Percentiles rank a stretch among this genome's conserved stretches.
Evolutionary conservation across 2,329 filamentous ascomycete species (phyloP).

Genomic region (Torrubiellomyces zombiae): DNA sequence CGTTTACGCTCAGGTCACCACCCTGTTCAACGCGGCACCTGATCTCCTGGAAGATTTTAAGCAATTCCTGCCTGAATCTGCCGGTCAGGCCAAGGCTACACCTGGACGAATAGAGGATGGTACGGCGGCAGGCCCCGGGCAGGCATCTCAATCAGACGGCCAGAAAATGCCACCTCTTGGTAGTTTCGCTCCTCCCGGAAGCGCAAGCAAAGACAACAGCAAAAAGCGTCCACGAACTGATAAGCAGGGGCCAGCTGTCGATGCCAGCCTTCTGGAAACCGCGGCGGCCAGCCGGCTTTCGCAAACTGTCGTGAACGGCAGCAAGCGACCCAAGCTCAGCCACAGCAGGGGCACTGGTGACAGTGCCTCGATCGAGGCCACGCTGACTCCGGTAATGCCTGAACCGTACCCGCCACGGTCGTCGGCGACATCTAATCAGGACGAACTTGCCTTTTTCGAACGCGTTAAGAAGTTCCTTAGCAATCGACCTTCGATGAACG

Average conservation of each 20-base stretch:
- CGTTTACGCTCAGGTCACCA: constrained; percentile 92
- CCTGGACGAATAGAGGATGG: constrained; percentile 41
- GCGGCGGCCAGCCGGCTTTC: constrained; percentile 18
- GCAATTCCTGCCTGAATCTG: constrained; percentile 88
- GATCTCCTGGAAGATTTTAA: constrained; percentile 97
- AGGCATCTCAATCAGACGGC: constrained; percentile 39
- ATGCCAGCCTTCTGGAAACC: constrained; percentile 25
- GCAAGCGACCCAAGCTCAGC: constrained; percentile 57
- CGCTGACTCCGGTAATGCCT: constrained; percentile 72
- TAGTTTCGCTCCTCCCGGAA: constrained; percentile 72
- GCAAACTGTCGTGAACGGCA: constrained; percentile 19
- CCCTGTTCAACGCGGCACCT: constrained; percentile 79
- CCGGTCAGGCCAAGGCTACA: constrained; percentile 32
- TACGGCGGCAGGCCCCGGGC: constrained; percentile 24
- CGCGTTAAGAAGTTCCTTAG: constrained; percentile 90
- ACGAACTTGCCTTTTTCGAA: constrained; percentile 89
- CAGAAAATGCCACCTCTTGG: constrained; percentile 86
- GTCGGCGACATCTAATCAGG: constrained; percentile 55
- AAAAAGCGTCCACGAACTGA: constrained; percentile 67
- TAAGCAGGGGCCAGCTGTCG: constrained; percentile 32
- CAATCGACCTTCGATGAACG: constrained; percentile 82
- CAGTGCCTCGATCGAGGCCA: constrained; percentile 58
- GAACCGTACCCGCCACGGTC: constrained; percentile 69
- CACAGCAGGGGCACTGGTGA: constrained; percentile 47
- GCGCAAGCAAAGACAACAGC: constrained; percentile 72